phyloP scores from a whole-genome alignment of 768 basidiomycete species.

The Pleurotus platypus region DNA sequence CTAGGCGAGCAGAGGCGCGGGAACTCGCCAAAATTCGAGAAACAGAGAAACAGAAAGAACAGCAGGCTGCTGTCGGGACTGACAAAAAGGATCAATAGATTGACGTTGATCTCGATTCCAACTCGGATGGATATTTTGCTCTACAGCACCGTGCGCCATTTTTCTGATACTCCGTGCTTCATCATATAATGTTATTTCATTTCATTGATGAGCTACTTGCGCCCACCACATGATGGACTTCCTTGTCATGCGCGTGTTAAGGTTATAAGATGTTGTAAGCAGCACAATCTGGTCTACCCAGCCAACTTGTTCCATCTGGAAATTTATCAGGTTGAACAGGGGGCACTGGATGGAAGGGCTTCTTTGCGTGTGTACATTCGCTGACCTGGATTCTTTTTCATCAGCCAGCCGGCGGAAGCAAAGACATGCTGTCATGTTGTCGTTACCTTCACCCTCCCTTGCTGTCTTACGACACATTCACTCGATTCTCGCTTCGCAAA shows the following conservation, averaged over 20 bases:
- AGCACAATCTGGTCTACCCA: too few species aligned
- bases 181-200: background rate
- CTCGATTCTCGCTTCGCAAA: too few species aligned
- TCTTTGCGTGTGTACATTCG: background rate
- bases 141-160: conserved; percentile 6
- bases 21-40: conserved; percentile 30
- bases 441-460: background rate
- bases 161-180: background rate
- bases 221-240: background rate
- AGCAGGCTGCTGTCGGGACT: conserved; percentile 18
- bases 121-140: background rate
- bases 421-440: background rate
- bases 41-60: conserved; percentile 28
- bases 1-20: conserved; percentile 56
- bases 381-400: conserved; percentile 3
- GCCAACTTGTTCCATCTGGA: too few species aligned
- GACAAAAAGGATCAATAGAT: conserved; percentile 38
- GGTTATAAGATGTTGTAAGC: background rate
- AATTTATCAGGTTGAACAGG: too few species aligned
- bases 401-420: conserved; percentile 7
- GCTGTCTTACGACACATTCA: too few species aligned
- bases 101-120: background rate
- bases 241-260: background rate
- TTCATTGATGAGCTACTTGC: background rate
- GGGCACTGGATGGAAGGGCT: background rate